Percentiles rank a stretch among this genome's conserved stretches.
Evolutionary conservation across 2,329 filamentous ascomycete genomes (phyloP).

Genomic region (Neonectria ditissima): DNA sequence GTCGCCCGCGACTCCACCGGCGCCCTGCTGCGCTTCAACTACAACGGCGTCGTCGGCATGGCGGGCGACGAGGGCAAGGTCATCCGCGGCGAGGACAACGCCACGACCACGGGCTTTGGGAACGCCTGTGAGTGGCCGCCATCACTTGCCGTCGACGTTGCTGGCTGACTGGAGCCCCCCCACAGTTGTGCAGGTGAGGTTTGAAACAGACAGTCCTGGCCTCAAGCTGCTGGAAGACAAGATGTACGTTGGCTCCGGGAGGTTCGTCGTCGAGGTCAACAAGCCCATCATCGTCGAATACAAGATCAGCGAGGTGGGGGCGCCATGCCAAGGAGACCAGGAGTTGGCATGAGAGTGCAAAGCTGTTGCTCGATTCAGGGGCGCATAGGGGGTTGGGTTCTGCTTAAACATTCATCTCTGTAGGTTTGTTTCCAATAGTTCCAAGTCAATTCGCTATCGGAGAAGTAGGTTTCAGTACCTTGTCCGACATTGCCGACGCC

Average conservation of each 20-base stretch:
- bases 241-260: slow-evolving; percentile 56
- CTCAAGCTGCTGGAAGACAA: slow-evolving; percentile 53
- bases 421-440: slow-evolving; percentile 28
- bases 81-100: slow-evolving; percentile 49
- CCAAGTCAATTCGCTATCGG: slow-evolving; percentile 38
- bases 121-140: slow-evolving; percentile 50
- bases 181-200: slow-evolving; percentile 54
- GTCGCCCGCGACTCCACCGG: slow-evolving; percentile 49
- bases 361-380: slow-evolving; percentile 1
- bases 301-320: slow-evolving; percentile 56
- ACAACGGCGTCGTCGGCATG: slow-evolving; percentile 54
- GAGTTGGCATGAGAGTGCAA: slow-evolving; percentile 18
- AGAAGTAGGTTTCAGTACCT: slow-evolving; percentile 30
- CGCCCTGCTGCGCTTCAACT: slow-evolving; percentile 52
- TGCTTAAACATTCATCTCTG: slow-evolving; percentile 14
- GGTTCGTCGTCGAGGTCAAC: slow-evolving; percentile 53
- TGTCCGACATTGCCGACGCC: slow-evolving; percentile 28
- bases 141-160: neutral
- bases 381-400: slow-evolving; percentile 3
- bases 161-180: slow-evolving; percentile 14
- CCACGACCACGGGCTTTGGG: slow-evolving; percentile 55
- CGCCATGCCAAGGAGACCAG: slow-evolving; percentile 35
- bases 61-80: slow-evolving; percentile 49
- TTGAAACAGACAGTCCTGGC: slow-evolving; percentile 52
- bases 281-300: slow-evolving; percentile 54